A percentile compares a stretch with the other conserved stretches of the same genome.
phyloP scores from a whole-genome alignment of 1,139 yeast species.

The Hansenula anomala region DNA sequence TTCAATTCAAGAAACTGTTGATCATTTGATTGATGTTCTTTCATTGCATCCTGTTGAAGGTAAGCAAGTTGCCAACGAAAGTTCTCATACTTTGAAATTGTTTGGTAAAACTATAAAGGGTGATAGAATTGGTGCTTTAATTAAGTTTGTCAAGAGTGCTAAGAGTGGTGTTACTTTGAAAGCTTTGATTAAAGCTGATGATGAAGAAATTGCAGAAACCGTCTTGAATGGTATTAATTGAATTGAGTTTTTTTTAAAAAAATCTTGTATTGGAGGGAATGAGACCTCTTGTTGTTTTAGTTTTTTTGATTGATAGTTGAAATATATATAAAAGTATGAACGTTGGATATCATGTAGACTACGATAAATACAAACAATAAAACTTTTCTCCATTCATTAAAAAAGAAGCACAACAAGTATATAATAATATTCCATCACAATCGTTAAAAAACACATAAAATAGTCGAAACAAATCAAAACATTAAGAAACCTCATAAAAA shows the following conservation, averaged over 20 bases:
- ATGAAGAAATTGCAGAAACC: conserved; percentile 40
- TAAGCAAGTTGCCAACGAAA: conserved; percentile 58
- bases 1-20: conserved; percentile 46
- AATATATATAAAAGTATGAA: too few relatives aligned
- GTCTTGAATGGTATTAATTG: conserved; percentile 37
- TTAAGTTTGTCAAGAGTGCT: conserved; percentile 69
- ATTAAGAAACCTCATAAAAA: too few relatives aligned
- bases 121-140: conserved; percentile 59
- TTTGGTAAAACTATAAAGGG: conserved; percentile 80
- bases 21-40: conserved; percentile 34
- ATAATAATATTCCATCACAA: too few relatives aligned
- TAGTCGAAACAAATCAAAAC: too few relatives aligned
- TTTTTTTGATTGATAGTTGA: too few relatives aligned
- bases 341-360: too few relatives aligned
- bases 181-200: conserved; percentile 66
- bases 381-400: too few relatives aligned
- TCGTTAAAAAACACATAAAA: too few relatives aligned
- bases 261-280: too few relatives aligned
- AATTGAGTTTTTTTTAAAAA: background rate
- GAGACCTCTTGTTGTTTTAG: too few relatives aligned
- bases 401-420: too few relatives aligned
- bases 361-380: too few relatives aligned
- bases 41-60: conserved; percentile 78
- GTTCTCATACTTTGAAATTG: conserved; percentile 70
- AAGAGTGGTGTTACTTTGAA: conserved; percentile 77